Percentiles rank a stretch among this genome's conserved stretches.
These are phyloP conservation scores for Tephrocybe sp. DNA, from an alignment of 768 basidiomycete species.

Conservation along the genomic window DNA sequence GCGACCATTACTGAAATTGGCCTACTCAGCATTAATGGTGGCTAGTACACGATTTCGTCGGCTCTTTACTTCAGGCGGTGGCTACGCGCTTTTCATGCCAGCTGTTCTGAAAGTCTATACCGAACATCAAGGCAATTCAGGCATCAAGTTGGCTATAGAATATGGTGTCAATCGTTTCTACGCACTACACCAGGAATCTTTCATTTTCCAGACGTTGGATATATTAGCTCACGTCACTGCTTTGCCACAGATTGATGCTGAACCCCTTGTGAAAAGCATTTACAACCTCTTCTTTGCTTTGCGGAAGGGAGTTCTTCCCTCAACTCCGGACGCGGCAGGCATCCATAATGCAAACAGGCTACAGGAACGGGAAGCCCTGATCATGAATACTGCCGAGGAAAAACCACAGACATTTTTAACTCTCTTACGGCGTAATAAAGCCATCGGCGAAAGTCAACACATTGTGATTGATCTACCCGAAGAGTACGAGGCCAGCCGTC, in stretches of 20 bases:
- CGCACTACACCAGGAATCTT: constrained; percentile 67
- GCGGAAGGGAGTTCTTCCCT: constrained; percentile 35
- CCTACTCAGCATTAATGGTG: constrained; percentile 59
- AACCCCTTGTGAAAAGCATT: constrained; percentile 55
- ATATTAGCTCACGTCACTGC: constrained; percentile 53
- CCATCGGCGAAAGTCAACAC: constrained; percentile 35
- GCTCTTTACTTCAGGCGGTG: constrained; percentile 69
- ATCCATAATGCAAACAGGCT: constrained; percentile 60
- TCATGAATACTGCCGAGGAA: constrained; percentile 68
- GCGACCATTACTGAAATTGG: constrained; percentile 4
- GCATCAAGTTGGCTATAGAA: constrained; percentile 66
- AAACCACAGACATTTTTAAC: constrained; percentile 69
- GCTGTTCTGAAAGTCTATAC: constrained; percentile 67
- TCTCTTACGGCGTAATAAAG: constrained; percentile 43
- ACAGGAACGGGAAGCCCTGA: constrained; percentile 69
- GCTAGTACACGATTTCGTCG: constrained; percentile 75
- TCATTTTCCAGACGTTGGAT: constrained; percentile 73
- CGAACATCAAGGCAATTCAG: constrained; percentile 52
- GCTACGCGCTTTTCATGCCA: constrained; percentile 75
- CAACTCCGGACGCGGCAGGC: constrained; percentile 57
- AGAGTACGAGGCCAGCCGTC: constrained; percentile 54
- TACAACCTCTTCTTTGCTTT: constrained; percentile 60
- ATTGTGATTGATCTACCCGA: constrained; percentile 50
- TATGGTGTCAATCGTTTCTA: constrained; percentile 72
- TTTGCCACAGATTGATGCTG: constrained; percentile 43